These are phyloP conservation scores for Eucalyptus guilfoylei DNA, from an alignment of 345 rosid genomes.

Conservation along the genomic window DNA sequence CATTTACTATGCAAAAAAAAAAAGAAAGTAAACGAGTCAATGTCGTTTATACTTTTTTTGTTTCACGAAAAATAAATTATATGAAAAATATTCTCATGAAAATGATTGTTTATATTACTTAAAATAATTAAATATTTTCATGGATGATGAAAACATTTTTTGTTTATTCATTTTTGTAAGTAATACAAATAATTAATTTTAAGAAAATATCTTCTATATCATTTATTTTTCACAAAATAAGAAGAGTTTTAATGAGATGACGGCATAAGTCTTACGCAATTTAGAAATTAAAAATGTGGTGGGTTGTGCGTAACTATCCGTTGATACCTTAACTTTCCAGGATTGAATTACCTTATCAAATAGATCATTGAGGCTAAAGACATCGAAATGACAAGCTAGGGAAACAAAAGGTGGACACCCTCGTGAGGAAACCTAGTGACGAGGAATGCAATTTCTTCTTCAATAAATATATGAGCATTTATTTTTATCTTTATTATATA, in stretches of 20 bases:
- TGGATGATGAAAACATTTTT: background rate
- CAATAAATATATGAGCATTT: background rate
- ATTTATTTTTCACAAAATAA: background rate
- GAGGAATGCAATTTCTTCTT: background rate
- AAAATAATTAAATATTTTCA: no score
- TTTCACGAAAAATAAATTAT: background rate
- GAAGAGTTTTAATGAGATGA: background rate
- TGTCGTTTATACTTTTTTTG: fast-evolving
- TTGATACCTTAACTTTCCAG: background rate
- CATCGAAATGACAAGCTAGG: background rate
- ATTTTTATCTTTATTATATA: background rate
- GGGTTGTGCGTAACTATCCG: fast-evolving
- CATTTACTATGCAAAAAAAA: background rate
- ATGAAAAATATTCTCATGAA: background rate
- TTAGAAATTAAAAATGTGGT: background rate
- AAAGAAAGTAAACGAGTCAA: fast-evolving
- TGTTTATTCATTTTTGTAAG: background rate
- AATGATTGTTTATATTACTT: no score
- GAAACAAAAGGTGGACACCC: background rate
- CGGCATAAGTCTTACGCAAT: background rate
- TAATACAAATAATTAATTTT: background rate
- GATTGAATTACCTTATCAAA: background rate
- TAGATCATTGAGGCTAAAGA: background rate
- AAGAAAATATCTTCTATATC: fast-evolving
- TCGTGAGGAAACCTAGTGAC: background rate